Percentiles rank a stretch among this genome's conserved stretches.
phyloP scores from a whole-genome alignment of 2,329 filamentous ascomycete species.

The Penicillium hesseltinei region DNA sequence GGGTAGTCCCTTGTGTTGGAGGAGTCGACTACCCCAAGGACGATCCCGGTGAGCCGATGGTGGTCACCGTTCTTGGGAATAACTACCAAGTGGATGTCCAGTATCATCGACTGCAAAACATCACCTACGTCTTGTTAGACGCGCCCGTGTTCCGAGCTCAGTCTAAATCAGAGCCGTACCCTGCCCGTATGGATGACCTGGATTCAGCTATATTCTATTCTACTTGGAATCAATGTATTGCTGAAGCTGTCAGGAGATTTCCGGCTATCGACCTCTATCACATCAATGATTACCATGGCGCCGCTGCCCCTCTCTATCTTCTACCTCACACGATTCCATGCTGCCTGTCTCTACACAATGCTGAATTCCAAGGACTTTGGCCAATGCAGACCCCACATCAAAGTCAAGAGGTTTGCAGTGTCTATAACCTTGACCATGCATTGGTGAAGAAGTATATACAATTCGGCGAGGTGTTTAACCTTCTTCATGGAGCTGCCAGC shows the following conservation, averaged over 20 bases:
- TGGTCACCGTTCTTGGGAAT: conserved; percentile 59
- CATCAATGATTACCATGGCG: conserved; percentile 66
- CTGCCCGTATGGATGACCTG: conserved; percentile 66
- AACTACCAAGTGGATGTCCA: conserved; percentile 63
- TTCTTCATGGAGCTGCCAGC: conserved; percentile 63
- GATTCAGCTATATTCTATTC: conserved; percentile 67
- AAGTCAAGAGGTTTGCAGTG: conserved; percentile 60
- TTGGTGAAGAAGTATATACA: conserved; percentile 63
- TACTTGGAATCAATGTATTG: conserved; percentile 69
- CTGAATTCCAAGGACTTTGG: conserved; percentile 69
- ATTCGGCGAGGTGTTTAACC: conserved; percentile 67
- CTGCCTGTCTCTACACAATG: conserved; percentile 65
- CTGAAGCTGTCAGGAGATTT: conserved; percentile 62
- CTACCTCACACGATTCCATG: conserved; percentile 61
- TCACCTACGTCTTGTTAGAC: conserved; percentile 67
- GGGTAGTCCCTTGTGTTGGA: conserved; percentile 61
- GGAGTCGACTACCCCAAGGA: conserved; percentile 65
- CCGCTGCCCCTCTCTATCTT: conserved; percentile 62
- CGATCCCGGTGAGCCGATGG: conserved; percentile 59
- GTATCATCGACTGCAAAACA: conserved; percentile 63
- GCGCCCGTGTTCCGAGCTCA: conserved; percentile 66
- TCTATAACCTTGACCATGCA: conserved; percentile 65
- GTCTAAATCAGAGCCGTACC: conserved; percentile 63
- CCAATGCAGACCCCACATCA: conserved; percentile 63
- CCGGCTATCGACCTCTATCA: conserved; percentile 63